Evolutionary conservation across 495 filamentous ascomycete genomes (phyloP), one percentile per base, ranked within the genome.

Genomic region (Podospora australis): DNA sequence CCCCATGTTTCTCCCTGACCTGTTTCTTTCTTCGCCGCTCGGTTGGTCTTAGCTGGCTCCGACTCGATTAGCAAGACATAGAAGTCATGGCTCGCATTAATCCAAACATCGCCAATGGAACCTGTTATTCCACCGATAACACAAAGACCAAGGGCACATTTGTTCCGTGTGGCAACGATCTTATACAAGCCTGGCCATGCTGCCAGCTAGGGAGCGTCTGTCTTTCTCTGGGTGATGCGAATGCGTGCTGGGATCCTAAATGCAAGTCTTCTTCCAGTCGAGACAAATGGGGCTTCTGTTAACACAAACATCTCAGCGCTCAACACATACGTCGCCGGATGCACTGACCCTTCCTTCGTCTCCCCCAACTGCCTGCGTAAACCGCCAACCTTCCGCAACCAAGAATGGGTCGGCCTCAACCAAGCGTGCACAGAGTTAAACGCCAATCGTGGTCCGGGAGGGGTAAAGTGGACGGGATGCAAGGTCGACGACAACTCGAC

Each of bases 371-470:
- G 53, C 40, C 49, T 39, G 1, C 49, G 40, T 39, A 56, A 56
- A 21, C 53, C 49, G 20, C 43, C 43, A 0, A 9, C 20, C 10
- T 56, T 56, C 49, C 53, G 52, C 44, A 39, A 52, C 11, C 48
- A 52, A 26, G 53, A 56, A 48, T 56, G 53, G 53, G 53, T 56
- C 22, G 44, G 49, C 49, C 52, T 56, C 49, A 56, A 52, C 45
- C 53, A 56, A 22, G 53, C 53, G 16, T 56, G 53, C 53, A 52
- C 28, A 16, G 46, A 52, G 44, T 40, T 56, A 22, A 52, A 56
- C 48, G 16, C 44, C 29, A 38, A 19, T 22, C 13, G 10, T 1
- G 21, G 9, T 11, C 19, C 28, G n/a, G 24, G 29, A 25, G 26
- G 44, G 1, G 52, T 45, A 2, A 56, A 56, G 44, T 56, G 53